A percentile compares a stretch with the other conserved stretches of the same genome.
phyloP scores from a whole-genome alignment of 805 yeast species.

The Metschnikowia kofuensis region DNA sequence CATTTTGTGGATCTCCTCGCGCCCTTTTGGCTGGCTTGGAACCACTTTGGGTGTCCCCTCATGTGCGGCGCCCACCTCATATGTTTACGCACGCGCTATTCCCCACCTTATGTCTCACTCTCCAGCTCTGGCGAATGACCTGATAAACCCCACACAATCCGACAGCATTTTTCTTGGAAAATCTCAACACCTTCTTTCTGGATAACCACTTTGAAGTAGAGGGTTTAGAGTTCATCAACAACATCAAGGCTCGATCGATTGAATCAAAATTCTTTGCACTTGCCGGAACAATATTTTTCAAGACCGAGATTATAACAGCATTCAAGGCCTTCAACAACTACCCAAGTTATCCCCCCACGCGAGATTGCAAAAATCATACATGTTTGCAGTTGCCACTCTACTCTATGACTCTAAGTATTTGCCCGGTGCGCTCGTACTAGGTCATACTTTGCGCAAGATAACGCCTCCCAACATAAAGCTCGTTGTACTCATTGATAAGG shows the following conservation, averaged over 20 bases:
- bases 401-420: conserved; percentile 50
- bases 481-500: conserved; percentile 35
- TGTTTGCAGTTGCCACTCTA: conserved; percentile 19
- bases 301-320: no score
- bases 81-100: no score
- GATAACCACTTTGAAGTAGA: no score
- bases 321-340: background rate
- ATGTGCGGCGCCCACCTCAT: background rate
- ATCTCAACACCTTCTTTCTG: no score
- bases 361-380: background rate
- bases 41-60: background rate
- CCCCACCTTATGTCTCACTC: no score
- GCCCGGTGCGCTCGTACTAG: conserved; percentile 58
- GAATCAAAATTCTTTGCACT: no score
- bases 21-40: no score
- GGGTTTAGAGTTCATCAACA: no score
- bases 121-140: background rate
- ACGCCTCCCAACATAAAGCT: conserved; percentile 13
- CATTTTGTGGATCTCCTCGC: no score
- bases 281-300: no score
- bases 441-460: conserved; percentile 24
- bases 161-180: no score
- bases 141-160: background rate
- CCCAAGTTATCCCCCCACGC: background rate
- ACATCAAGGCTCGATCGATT: no score